Evolutionary conservation across 192 early-diverging fungal species (phyloP), one percentile per base, ranked within the genome.

Genomic region (Pilaira anomala): DNA sequence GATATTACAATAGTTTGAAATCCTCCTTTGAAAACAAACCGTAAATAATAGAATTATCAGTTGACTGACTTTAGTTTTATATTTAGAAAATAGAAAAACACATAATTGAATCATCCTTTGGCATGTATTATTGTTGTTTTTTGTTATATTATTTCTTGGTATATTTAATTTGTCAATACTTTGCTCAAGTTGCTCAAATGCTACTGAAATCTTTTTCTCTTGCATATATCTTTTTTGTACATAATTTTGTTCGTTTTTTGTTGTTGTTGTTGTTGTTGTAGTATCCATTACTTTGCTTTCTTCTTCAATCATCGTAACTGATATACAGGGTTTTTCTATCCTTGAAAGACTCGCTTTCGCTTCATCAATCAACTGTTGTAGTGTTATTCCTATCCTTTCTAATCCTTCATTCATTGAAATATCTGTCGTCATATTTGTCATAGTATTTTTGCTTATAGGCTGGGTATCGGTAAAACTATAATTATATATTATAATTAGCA

Each of bases 351-450:
- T 57, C 14, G 30, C 36, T 41, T 57, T 30, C 6, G 55, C 55
- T 40, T 41, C 55, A 36, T 57, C 55, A 24, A 57, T 57, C 55
- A 57, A 21, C 21, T 57, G 55, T 41, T 57, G 55, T 19, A 57
- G 36, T 39, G 55, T 33, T 2, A 22, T 22, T 9, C 36, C 36
- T 13, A 57, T 57, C 13, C 55, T 36, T 40, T 57, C 55, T 3
- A 57, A 33, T 7, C 55, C 36, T 22, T 57, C 55, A 22, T 42
- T 41, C 9, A 57, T 14, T 3, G 36, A 41, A 19, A 21, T 40
- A 21, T 57, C 55, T 24, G 55, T 19, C 9, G 28, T 6, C 26
- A 54, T 54, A 54, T n/a, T n/a, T n/a, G n/a, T n/a, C n/a, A n/a
- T n/a, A 14, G 30, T 33, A 33, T 33, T 33, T 33, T 33, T 18